Percentiles rank a stretch among this genome's conserved stretches.
phyloP scores from a whole-genome alignment of 2,329 filamentous ascomycete species.

The Hymenotorrendiella dingleyae region DNA sequence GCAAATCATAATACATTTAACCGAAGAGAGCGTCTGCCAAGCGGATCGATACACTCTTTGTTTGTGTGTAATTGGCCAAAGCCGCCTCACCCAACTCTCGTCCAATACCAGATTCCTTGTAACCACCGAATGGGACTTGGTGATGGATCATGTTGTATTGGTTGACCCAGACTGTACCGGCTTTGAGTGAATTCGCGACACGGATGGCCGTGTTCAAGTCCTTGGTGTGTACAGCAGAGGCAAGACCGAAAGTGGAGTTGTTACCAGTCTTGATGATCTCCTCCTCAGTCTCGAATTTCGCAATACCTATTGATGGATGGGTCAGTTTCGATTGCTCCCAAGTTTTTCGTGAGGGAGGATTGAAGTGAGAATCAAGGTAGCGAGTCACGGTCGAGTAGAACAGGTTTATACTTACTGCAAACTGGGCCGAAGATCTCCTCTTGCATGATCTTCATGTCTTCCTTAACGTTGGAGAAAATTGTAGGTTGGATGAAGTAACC shows the following conservation, averaged over 20 bases:
- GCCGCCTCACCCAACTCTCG: conserved; percentile 68
- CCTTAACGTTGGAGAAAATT: conserved; percentile 64
- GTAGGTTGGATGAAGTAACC: conserved; percentile 70
- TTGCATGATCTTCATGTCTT: conserved; percentile 69
- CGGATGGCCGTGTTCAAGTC: conserved; percentile 64
- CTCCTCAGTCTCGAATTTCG: conserved; percentile 65
- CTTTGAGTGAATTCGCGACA: conserved; percentile 57
- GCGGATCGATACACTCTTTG: conserved; percentile 58
- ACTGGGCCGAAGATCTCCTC: conserved; percentile 73
- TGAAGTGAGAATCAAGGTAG: too few species aligned
- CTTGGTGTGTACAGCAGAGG: conserved; percentile 61
- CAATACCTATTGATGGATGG: too few species aligned
- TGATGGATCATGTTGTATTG: conserved; percentile 65
- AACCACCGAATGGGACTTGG: conserved; percentile 64
- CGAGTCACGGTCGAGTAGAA: too few species aligned
- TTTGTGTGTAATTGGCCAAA: conserved; percentile 61
- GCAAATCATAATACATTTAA: conserved; percentile 14
- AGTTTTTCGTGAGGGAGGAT: too few species aligned
- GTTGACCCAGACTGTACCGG: conserved; percentile 41
- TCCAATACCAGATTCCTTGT: conserved; percentile 73
- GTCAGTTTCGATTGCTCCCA: too few species aligned
- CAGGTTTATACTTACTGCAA: too few species aligned
- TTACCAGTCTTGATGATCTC: conserved; percentile 60
- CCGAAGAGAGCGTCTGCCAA: conserved; percentile 39
- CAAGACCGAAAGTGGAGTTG: conserved; percentile 60